Evolutionary conservation across 2,329 filamentous ascomycete species (phyloP), one percentile per base, ranked within the genome.

Genomic region (Pyricularia sp.): DNA sequence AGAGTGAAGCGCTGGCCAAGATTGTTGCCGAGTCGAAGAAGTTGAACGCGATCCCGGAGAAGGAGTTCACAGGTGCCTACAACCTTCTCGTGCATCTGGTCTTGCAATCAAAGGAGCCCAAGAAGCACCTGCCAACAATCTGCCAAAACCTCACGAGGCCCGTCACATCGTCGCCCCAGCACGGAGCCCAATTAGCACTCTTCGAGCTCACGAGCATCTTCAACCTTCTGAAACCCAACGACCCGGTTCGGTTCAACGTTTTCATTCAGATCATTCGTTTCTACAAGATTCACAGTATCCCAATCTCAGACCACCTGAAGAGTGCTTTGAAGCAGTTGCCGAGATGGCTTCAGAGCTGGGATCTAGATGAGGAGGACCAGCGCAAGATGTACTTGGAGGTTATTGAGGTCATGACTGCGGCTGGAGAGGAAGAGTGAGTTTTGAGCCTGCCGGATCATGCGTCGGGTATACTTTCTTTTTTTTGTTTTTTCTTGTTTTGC

Each of bases 11-110:
- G 60, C 84, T 99, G 66, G 89, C 93, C 81, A 93, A 92, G 83
- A 83, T 99, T 69, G 90, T 97, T 67, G 86, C 88, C 70, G 89
- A 90, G 66, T 91, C 91, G 64, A 78, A 84, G 64, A 84, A 84
- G 63, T 82, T 99, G 74, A 96, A 93, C 78, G 84, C 84, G 68
- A 90, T 92, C 65, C 91, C 93, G 66, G 94, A 99, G 83, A 96
- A 94, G 84, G 93, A 97, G 78, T 94, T 97, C 76, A 93, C 91
- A 67, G 89, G 93, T 66, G 91, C 93, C 67, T 97, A 97, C 81
- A 97, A 99, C 80, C 88, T 97, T 71, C 88, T 99, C 76, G 88
- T 97, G 74, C 91, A 97, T 81, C 88, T 99, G 67, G 86, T 96
- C 70, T 84, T 91, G 72, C 91, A 96, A 79, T 91, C 92, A 66